phyloP scores from a whole-genome alignment of 148 eudicot species.

The Silene uniflora region DNA sequence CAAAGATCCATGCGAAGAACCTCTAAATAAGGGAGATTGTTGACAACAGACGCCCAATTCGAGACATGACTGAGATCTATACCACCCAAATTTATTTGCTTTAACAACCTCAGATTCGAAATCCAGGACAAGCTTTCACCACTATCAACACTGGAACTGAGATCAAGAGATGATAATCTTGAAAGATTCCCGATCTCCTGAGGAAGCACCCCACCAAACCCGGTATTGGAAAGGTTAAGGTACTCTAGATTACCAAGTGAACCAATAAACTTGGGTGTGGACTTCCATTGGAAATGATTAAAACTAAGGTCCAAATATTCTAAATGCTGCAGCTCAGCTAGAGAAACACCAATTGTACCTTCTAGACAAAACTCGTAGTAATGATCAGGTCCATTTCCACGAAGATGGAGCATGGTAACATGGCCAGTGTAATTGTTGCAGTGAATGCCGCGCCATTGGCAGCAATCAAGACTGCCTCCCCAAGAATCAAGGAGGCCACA shows the following conservation, averaged over 20 bases:
- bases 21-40: slow-evolving; percentile 15
- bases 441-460: slow-evolving; percentile 18
- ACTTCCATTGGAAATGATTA: not conserved
- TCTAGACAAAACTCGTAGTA: not conserved
- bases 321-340: slow-evolving; percentile 14
- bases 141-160: not conserved
- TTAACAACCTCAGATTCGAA: not conserved
- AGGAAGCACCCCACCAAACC: slow-evolving; percentile 4
- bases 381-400: not conserved
- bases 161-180: slow-evolving; percentile 10
- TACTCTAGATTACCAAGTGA: slow-evolving; percentile 11
- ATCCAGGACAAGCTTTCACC: not conserved
- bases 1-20: slow-evolving; percentile 4
- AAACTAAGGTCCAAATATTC: slow-evolving; percentile 13
- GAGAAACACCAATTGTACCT: slow-evolving; percentile 8
- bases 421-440: slow-evolving; percentile 21
- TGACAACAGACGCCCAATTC: slow-evolving; percentile 1
- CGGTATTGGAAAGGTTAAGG: slow-evolving; percentile 1
- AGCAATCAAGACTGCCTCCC: slow-evolving; percentile 15
- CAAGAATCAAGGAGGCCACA: slow-evolving; percentile 21
- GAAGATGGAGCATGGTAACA: slow-evolving; percentile 12
- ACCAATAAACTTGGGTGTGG: slow-evolving; percentile 14
- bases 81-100: not conserved
- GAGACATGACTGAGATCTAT: slow-evolving; percentile 4
- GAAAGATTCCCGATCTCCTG: slow-evolving; percentile 17